Evolutionary conservation across 2,329 filamentous ascomycete species (phyloP).

Genomic region (Nannizzia gypsea): DNA sequence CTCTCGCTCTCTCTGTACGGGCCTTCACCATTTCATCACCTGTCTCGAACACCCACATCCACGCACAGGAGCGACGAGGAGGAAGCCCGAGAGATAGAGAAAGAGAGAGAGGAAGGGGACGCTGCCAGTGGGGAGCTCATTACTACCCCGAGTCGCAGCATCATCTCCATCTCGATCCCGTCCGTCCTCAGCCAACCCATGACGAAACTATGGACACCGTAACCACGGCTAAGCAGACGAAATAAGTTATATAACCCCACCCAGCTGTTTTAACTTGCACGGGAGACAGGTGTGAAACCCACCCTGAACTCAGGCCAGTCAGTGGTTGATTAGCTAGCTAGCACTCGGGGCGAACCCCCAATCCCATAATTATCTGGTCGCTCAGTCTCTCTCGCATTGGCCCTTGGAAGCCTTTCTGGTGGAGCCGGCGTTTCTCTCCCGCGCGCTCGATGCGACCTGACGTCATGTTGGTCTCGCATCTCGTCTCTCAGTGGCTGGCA

Average conservation of each 20-base stretch:
- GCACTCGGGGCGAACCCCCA: neutral
- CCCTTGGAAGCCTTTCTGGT: neutral
- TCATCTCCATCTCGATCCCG: neutral
- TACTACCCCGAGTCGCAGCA: too few species aligned
- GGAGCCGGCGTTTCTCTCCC: constrained; percentile 2
- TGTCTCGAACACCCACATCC: neutral
- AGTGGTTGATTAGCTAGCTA: too few species aligned
- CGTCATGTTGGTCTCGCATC: neutral
- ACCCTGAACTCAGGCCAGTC: neutral
- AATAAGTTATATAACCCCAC: too few species aligned
- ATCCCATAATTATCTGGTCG: too few species aligned
- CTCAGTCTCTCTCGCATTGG: neutral
- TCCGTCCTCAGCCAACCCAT: neutral
- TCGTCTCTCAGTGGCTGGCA: too few species aligned
- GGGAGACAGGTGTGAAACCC: neutral
- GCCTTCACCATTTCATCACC: neutral
- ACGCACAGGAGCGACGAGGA: neutral
- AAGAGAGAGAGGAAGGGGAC: too few species aligned
- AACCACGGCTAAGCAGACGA: too few species aligned
- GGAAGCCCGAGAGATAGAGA: too few species aligned
- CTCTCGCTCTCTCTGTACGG: too few species aligned
- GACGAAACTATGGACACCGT: neutral
- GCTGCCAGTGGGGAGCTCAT: too few species aligned
- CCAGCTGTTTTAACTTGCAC: too few species aligned
- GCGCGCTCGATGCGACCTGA: neutral